phyloP scores from a whole-genome alignment of 495 filamentous ascomycete species.

The Penicillium odoratum region DNA sequence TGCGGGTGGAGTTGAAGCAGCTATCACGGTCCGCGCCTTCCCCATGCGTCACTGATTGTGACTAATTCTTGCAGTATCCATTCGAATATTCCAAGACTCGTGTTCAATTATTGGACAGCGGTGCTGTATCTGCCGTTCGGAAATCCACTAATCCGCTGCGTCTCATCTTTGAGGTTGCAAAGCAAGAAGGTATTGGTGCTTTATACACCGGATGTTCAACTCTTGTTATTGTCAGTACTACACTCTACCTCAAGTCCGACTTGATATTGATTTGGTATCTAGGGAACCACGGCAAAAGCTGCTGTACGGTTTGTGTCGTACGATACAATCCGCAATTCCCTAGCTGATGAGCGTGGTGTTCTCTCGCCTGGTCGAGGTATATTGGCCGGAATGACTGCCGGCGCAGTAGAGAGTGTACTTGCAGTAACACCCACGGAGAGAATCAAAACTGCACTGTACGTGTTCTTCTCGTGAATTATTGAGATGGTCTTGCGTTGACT shows the following conservation, averaged over 20 bases:
- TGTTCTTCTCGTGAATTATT: not conserved
- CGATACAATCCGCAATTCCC: constrained; percentile 61
- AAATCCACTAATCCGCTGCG: constrained; percentile 55
- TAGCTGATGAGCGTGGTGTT: constrained; percentile 57
- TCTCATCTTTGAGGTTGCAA: constrained; percentile 49
- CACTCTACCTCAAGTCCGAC: not conserved
- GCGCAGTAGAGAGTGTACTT: constrained; percentile 56
- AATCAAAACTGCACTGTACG: constrained; percentile 64
- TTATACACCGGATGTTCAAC: constrained; percentile 65
- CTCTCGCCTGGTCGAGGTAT: constrained; percentile 57
- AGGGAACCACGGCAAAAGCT: constrained; percentile 64
- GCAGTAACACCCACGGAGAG: constrained; percentile 67
- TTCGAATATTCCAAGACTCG: constrained; percentile 69
- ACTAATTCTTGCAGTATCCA: constrained; percentile 48
- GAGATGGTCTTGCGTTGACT: constrained; percentile 4
- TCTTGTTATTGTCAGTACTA: constrained; percentile 46
- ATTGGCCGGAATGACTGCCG: constrained; percentile 61
- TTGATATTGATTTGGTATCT: not conserved
- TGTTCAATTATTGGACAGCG: constrained; percentile 54
- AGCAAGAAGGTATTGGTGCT: constrained; percentile 56
- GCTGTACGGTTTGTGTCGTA: constrained; percentile 65
- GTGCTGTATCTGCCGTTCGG: constrained; percentile 25
- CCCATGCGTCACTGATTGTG: not conserved
- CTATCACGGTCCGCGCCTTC: constrained; percentile 40
- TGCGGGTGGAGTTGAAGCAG: constrained; percentile 56